Conservation (phyloP, 257 asterid genomes). For the Knoxia roxburghii region DNA sequence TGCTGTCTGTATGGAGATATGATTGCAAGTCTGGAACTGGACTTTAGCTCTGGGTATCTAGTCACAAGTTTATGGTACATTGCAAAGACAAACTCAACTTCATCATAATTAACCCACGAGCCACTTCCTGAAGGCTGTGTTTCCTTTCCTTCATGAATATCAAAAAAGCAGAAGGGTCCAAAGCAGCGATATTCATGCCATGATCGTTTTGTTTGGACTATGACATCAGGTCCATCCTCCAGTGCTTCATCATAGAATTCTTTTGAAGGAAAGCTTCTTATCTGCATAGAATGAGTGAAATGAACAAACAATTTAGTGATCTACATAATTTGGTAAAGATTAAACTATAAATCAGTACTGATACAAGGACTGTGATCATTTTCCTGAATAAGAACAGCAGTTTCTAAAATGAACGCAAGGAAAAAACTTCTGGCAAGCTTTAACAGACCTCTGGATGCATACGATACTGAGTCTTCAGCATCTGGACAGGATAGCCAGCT, state of each 20-base stretch:
- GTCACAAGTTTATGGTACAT: slow-evolving; percentile 65
- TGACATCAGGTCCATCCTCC: slow-evolving; percentile 82
- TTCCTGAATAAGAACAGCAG: not conserved
- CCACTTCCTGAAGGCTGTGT: slow-evolving; percentile 74
- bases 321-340: not conserved
- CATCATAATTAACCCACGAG: slow-evolving; percentile 80
- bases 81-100: slow-evolving; percentile 79
- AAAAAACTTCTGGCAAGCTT: not conserved
- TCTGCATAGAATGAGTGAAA: slow-evolving; percentile 40
- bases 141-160: slow-evolving; percentile 74
- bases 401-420: not conserved
- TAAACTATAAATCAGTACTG: not conserved
- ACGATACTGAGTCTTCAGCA: slow-evolving; percentile 98
- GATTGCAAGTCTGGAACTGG: slow-evolving; percentile 77
- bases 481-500: slow-evolving; percentile 97
- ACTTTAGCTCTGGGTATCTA: slow-evolving; percentile 79
- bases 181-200: slow-evolving; percentile 85
- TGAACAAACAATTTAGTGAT: slow-evolving; percentile 8
- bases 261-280: slow-evolving; percentile 91
- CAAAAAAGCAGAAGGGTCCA: slow-evolving; percentile 97
- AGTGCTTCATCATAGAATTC: slow-evolving; percentile 78
- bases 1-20: slow-evolving; percentile 85
- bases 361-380: not conserved
- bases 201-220: slow-evolving; percentile 53
- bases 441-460: slow-evolving; percentile 90